A percentile compares a stretch with the other conserved stretches of the same genome.
Evolutionary conservation across 2,329 filamentous ascomycete genomes (phyloP).

Genomic region (Clonostachys rhizophaga): DNA sequence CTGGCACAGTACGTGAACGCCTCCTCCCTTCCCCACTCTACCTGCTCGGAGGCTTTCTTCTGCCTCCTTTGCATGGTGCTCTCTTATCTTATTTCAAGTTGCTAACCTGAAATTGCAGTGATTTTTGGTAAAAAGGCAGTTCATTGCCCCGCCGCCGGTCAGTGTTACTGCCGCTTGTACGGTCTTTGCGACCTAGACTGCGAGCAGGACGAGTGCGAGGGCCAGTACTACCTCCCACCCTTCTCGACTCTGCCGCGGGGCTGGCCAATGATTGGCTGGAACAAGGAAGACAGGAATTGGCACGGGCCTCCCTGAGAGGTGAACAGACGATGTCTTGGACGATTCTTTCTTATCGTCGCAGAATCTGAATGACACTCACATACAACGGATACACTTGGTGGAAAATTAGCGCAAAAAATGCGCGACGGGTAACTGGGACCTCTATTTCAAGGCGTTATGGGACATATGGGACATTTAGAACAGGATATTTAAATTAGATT

Average conservation of each 20-base stretch:
- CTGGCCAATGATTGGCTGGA: slow-evolving; percentile 57
- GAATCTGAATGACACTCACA: no score
- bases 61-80: neutral
- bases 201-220: slow-evolving; percentile 41
- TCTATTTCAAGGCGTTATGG: no score
- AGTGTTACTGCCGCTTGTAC: slow-evolving; percentile 65
- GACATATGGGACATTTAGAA: no score
- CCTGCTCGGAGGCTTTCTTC: no score
- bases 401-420: no score
- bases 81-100: neutral
- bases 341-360: neutral
- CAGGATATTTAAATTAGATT: no score
- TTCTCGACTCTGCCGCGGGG: slow-evolving; percentile 53
- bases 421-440: no score
- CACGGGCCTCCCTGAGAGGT: slow-evolving; percentile 1
- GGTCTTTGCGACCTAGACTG: slow-evolving; percentile 49
- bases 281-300: slow-evolving; percentile 11
- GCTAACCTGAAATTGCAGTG: slow-evolving; percentile 24
- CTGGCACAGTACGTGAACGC: slow-evolving; percentile 53
- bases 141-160: slow-evolving; percentile 54
- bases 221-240: slow-evolving; percentile 54
- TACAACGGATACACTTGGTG: no score
- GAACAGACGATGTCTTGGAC: neutral
- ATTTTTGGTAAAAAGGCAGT: slow-evolving; percentile 53
- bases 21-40: neutral